Percentiles rank a stretch among this genome's conserved stretches.
Conservation (phyloP, 2,329 filamentous ascomycete species). For the Colletotrichum falcatum region DNA sequence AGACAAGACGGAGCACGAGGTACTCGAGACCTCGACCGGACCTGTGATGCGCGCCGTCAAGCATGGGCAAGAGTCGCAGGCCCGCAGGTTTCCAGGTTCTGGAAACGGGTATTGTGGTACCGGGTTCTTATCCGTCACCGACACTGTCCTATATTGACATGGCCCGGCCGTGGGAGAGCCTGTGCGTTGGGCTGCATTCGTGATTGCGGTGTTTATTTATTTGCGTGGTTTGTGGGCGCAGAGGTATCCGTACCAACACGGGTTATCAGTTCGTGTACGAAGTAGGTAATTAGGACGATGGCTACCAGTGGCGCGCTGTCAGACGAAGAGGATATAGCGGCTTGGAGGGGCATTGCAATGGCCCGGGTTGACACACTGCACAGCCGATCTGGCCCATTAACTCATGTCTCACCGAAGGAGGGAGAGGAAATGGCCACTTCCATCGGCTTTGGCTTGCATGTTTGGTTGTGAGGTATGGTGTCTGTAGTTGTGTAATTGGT, state of each 20-base stretch:
- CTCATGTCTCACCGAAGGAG: conserved; percentile 5
- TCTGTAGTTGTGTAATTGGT: too few relatives aligned
- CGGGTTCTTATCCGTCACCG: neutral
- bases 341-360: neutral
- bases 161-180: neutral
- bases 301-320: conserved; percentile 24
- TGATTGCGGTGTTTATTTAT: neutral
- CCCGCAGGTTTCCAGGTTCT: neutral
- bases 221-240: conserved; percentile 16
- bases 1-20: conserved; percentile 8
- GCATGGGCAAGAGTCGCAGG: neutral
- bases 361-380: neutral
- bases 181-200: conserved; percentile 4
- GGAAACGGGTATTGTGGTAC: conserved; percentile 24
- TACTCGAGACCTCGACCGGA: conserved; percentile 22
- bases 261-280: conserved; percentile 1
- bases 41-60: conserved; percentile 10
- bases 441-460: conserved; percentile 17
- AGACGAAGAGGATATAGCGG: neutral
- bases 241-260: neutral
- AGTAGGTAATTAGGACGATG: conserved; percentile 1
- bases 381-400: neutral
- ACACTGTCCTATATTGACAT: conserved; percentile 11
- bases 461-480: too few relatives aligned
- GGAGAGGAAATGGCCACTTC: neutral